Percentiles rank a stretch among this genome's conserved stretches.
These are phyloP conservation scores for Ophiocordyceps robertsii DNA, from an alignment of 2,329 filamentous ascomycete species.

Conservation along the genomic window DNA sequence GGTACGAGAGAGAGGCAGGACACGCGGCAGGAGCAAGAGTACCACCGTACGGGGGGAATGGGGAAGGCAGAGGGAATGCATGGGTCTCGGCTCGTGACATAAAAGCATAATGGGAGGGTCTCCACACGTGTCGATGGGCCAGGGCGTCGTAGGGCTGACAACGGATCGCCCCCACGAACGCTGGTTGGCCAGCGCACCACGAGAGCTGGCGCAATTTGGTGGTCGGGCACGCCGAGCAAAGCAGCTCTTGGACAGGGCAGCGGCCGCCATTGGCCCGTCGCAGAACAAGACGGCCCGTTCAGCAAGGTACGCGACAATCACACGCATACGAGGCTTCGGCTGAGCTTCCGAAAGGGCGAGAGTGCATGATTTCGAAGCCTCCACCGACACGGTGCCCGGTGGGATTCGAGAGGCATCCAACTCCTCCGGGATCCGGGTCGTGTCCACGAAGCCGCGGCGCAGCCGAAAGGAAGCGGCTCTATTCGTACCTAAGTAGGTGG, in stretches of 20 bases:
- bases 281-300: neutral
- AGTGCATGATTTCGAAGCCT: neutral
- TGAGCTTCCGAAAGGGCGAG: neutral
- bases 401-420: neutral
- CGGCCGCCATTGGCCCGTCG: neutral
- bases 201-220: constrained; percentile 4
- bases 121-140: constrained; percentile 1
- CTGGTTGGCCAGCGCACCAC: constrained; percentile 7
- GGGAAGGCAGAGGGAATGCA: neutral
- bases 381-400: neutral
- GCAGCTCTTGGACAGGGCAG: constrained; percentile 2
- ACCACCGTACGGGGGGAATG: neutral
- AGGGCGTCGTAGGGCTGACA: constrained; percentile 11
- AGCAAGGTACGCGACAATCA: neutral
- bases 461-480: neutral
- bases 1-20: neutral
- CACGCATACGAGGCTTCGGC: constrained; percentile 1
- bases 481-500: too few relatives aligned
- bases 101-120: neutral
- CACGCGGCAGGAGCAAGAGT: neutral
- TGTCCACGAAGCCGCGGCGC: neutral
- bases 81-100: constrained; percentile 1
- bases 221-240: constrained; percentile 2
- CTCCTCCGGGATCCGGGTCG: neutral
- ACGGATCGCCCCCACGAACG: constrained; percentile 4